Percentiles rank a stretch among this genome's conserved stretches.
phyloP scores from a whole-genome alignment of 148 eudicot species.

The Persicaria maculosa region DNA sequence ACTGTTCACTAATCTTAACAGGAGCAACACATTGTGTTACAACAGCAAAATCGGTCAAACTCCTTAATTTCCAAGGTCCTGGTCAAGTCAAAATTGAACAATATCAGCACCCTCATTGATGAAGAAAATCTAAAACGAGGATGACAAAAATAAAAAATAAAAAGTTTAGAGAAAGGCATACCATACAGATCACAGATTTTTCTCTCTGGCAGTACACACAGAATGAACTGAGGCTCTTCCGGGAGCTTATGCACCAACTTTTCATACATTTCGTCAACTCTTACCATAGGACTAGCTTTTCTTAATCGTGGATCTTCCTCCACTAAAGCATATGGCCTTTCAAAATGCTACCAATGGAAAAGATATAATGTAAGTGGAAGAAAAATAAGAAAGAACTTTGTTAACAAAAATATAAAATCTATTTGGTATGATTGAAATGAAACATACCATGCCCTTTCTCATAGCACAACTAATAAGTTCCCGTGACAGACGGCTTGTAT shows the following conservation, averaged over 20 bases:
- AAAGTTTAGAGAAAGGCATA: conserved; percentile 17
- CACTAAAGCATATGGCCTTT: conserved; percentile 56
- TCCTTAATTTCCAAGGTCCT: conserved; percentile 96
- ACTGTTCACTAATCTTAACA: conserved; percentile 65
- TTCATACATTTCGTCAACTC: conserved; percentile 84
- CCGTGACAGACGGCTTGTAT: conserved; percentile 55
- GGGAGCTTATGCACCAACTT: conserved; percentile 62
- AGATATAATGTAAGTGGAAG: conserved; percentile 12
- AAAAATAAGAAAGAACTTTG: conserved; percentile 6
- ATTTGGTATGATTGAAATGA: not conserved
- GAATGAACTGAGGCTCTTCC: conserved; percentile 66
- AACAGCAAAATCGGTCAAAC: conserved; percentile 63
- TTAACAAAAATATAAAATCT: not conserved
- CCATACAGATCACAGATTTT: conserved; percentile 78
- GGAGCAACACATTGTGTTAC: conserved; percentile 84
- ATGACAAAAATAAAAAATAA: not conserved
- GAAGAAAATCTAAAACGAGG: conserved; percentile 1
- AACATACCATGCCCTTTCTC: conserved; percentile 77
- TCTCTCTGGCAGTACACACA: conserved; percentile 81
- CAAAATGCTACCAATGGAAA: conserved; percentile 39
- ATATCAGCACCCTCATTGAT: not conserved
- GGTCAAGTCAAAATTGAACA: conserved; percentile 12
- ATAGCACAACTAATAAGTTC: conserved; percentile 62
- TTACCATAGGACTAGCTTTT: conserved; percentile 42
- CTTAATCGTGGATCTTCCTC: conserved; percentile 63